Evolutionary conservation across 306 rosid species (phyloP).

Genomic region (Ormosia semicastrata): DNA sequence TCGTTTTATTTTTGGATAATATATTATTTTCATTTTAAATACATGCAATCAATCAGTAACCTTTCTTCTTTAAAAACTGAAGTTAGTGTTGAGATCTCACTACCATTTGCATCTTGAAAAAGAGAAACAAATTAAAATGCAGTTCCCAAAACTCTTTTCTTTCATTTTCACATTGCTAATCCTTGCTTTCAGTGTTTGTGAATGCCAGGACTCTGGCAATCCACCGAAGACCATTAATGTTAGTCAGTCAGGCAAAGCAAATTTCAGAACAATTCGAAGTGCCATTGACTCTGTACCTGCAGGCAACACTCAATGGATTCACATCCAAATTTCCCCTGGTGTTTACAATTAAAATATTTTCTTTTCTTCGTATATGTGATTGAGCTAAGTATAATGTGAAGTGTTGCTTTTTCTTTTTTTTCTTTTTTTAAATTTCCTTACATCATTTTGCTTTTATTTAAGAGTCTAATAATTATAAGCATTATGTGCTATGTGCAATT

Average conservation of each 20-base stretch:
- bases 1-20: too few species aligned
- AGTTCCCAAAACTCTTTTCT: neutral
- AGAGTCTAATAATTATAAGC: neutral
- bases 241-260: neutral
- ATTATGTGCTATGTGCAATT: neutral
- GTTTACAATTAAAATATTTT: neutral
- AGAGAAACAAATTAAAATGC: neutral
- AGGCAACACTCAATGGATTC: conserved; percentile 34
- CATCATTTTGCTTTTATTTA: neutral
- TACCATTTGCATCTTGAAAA: neutral
- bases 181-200: neutral
- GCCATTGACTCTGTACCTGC: conserved; percentile 28
- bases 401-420: neutral
- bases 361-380: neutral
- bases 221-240: conserved; percentile 7
- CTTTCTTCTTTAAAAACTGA: neutral
- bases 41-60: neutral
- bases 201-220: conserved; percentile 5
- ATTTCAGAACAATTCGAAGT: conserved; percentile 37
- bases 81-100: neutral
- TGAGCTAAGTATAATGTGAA: neutral
- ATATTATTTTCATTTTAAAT: too few species aligned
- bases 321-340: conserved; percentile 27
- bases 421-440: neutral
- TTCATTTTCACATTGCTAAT: neutral